Evolutionary conservation across 768 basidiomycete genomes (phyloP), one percentile per base, ranked within the genome.

Genomic region (Lentinula detonsa): DNA sequence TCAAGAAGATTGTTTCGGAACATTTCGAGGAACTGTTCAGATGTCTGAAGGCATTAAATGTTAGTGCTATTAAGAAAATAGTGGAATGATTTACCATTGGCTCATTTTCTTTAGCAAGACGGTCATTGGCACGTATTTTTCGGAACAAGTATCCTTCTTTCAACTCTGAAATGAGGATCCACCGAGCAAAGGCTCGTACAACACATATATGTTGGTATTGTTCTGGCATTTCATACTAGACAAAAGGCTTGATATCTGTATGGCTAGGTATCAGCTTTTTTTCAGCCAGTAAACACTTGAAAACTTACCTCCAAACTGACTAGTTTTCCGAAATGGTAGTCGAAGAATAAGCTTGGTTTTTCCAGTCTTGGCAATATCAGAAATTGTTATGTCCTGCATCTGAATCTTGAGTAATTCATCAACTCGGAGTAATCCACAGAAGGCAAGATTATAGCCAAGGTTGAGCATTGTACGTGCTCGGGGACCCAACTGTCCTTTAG

Each of bases 1-100:
- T 74, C 73, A 9, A 66, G 34, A 3, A 74, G 59, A 45, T 70
- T 70, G 49, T 68, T 67, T 1, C 67, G 63, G 43, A 73, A 70
- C 48, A 57, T 64, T 35, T 68, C 61, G 0, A 73, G 62, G 51
- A 70, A 71, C 4, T 61, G 57, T 21, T 70, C 67, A 0, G 64
- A 53, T 0, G 67, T 58, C 69, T 73, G 39, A 45, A 13, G 28
- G 45, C 42, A n/a, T 31, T 31, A 21, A 57, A 18, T 23, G 8
- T 10, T 23, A 10, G 33, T 0, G 9, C 16, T 15, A 46, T 21
- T 15, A 48, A 48, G 23, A 37, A 34, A 9, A 2, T 10, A 2
- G 21, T 23, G 42, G 35, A 5, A 18, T 50, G 21, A 60, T 40
- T 16, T 51, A 65, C 66, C 64, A 66, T 61, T 0, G 64, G 51